These are phyloP conservation scores for Cucumis cinereus DNA, from an alignment of 306 rosid species.

Conservation along the genomic window DNA sequence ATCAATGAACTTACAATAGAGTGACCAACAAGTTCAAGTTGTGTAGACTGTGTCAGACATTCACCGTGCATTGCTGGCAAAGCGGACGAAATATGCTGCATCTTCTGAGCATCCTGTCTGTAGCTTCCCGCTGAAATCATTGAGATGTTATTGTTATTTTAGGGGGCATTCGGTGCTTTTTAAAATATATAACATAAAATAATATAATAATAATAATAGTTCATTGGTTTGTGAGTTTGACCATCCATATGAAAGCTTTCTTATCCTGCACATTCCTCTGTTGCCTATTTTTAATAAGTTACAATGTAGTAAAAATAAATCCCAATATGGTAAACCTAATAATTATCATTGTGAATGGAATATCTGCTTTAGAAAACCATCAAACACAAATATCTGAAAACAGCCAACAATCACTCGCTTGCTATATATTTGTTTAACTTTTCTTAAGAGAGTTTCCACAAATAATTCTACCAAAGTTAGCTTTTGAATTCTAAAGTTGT, in stretches of 20 bases:
- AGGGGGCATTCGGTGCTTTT: neutral
- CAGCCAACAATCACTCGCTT: neutral
- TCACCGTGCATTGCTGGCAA: conserved; percentile 41
- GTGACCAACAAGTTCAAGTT: conserved; percentile 91
- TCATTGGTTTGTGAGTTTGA: neutral
- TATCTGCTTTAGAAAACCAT: neutral
- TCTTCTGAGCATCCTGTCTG: conserved; percentile 45
- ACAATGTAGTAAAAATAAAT: neutral
- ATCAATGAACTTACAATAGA: conserved; percentile 51
- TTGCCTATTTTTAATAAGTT: neutral
- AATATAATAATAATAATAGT: neutral
- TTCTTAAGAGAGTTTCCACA: neutral
- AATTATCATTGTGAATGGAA: neutral
- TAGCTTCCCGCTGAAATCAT: conserved; percentile 29
- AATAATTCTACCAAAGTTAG: neutral
- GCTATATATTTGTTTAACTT: neutral
- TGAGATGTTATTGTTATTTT: neutral
- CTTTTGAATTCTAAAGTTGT: neutral
- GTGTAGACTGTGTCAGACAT: conserved; percentile 45
- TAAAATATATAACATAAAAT: neutral
- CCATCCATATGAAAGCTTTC: neutral
- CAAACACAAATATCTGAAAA: neutral
- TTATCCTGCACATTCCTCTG: neutral
- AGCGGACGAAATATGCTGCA: conserved; percentile 38
- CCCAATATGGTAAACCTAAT: neutral